These are phyloP conservation scores for Microascus cirrosus DNA, from an alignment of 2,329 filamentous ascomycete species.

Conservation along the genomic window DNA sequence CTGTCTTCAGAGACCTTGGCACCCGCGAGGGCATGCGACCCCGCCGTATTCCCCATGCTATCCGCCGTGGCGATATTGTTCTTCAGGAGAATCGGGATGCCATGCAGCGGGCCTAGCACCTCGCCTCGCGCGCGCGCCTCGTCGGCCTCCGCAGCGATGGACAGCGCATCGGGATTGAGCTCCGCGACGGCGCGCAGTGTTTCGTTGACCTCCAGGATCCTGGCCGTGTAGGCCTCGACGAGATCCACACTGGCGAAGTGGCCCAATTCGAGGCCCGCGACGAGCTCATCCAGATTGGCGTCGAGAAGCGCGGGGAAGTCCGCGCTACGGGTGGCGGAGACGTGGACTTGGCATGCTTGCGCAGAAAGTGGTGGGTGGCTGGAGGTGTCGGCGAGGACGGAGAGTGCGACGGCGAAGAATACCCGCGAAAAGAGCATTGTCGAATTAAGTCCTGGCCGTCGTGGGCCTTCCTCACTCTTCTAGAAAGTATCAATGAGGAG, in stretches of 20 bases:
- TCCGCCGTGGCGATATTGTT: conserved; percentile 54
- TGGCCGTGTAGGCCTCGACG: conserved; percentile 15
- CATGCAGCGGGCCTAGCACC: conserved; percentile 39
- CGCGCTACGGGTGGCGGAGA: no score
- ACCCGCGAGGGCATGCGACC: conserved; percentile 46
- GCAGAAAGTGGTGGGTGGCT: no score
- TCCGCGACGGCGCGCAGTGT: conserved; percentile 20
- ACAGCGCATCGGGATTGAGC: conserved; percentile 21
- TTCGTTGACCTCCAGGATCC: conserved; percentile 14
- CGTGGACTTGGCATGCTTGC: neutral
- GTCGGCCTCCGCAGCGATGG: conserved; percentile 19
- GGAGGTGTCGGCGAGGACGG: no score
- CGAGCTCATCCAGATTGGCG: conserved; percentile 20
- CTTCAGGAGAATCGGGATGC: conserved; percentile 54
- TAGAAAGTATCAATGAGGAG: no score
- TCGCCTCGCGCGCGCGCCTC: conserved; percentile 15
- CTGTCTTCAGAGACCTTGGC: conserved; percentile 43
- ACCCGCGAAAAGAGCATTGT: no score
- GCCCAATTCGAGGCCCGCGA: conserved; percentile 16
- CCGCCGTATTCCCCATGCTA: conserved; percentile 47
- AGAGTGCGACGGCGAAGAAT: no score
- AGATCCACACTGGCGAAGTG: conserved; percentile 24
- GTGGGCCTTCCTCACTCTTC: no score
- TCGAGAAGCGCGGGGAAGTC: conserved; percentile 20
- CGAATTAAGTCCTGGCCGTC: no score